Base-by-base conservation (phyloP, 2,329 filamentous ascomycete species). In the Curvularia spicifera region DNA sequence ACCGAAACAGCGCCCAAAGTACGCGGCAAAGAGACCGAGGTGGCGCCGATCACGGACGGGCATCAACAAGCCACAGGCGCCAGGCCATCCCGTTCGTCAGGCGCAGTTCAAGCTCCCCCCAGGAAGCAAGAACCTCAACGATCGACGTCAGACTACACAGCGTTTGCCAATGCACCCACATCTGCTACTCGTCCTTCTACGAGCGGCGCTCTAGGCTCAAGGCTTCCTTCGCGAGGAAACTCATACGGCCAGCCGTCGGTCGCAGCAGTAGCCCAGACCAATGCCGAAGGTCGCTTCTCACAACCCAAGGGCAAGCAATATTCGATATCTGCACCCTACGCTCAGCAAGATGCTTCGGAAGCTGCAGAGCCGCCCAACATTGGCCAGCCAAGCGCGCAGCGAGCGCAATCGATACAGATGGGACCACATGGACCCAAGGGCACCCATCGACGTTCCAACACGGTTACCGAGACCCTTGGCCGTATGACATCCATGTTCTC, bases 241-340 rank as follows among this genome's bases (percentile, higher is more conserved):
- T 89, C 91, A 57, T 97, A 98, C 76, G 91, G 91, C 64, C 91
- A 96, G 77, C 95, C 94, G 48, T 89, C 89, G 45, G 91, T 92
- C 54, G 93, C 95, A 29, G 87, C 92, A 47, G 89, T 97, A 59
- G 93, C 93, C 48, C 89, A 90, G 67, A 95, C 93, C 51, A 97
- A 95, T 76, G 93, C 86, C 4, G 91, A 97, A 75, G 94, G 93
- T 63, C 90, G 90, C 63, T 92, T 98, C 69, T 91, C 95, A 65
- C 94, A 97, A 79, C 83, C 78, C 65, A 86, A 84, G 75, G 80
- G 83, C 63, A 86, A 89, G 70, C 87, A 86, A 64, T 91, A 93
- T 73, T 85, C 86, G 49, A 92, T 94, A 31, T 90, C 89, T 20
- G 83, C 86, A 51, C 85, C 88, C 13, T 84, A 89, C 48, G 80